A percentile compares a stretch with the other conserved stretches of the same genome.
Conservation (phyloP, 2,329 filamentous ascomycete species). For the Scedosporium apiospermum region DNA sequence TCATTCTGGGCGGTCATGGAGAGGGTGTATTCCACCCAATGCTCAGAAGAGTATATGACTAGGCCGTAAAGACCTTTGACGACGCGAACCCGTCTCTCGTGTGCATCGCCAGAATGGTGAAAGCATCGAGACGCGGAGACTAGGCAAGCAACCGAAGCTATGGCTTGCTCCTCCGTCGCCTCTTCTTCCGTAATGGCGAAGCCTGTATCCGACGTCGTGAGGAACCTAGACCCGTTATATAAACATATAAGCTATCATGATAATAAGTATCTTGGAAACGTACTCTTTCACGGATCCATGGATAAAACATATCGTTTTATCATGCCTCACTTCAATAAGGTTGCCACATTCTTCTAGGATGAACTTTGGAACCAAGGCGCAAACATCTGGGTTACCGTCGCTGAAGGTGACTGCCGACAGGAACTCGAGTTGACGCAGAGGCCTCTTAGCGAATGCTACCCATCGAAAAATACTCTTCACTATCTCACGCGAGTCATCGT, state of each 20-base stretch:
- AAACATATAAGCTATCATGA: background rate
- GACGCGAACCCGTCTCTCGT: background rate
- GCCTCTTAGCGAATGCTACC: conserved; percentile 23
- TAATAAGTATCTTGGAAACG: background rate
- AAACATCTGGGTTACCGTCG: conserved; percentile 5
- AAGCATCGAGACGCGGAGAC: background rate
- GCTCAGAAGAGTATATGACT: background rate
- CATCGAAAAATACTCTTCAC: conserved; percentile 20
- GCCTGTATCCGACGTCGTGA: background rate
- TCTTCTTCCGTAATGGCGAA: background rate
- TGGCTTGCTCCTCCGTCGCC: background rate
- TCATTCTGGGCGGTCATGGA: background rate
- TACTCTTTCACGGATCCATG: conserved; percentile 18
- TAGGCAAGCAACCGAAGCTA: background rate
- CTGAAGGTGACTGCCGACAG: conserved; percentile 20
- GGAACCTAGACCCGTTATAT: background rate
- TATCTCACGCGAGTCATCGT: conserved; percentile 16
- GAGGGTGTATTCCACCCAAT: background rate
- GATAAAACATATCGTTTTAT: conserved; percentile 15
- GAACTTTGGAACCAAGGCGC: conserved; percentile 13
- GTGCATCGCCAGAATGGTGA: background rate
- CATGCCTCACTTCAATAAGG: conserved; percentile 12
- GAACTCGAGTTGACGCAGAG: conserved; percentile 20
- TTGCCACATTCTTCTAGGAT: conserved; percentile 13
- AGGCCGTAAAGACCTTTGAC: background rate